Evolutionary conservation across 2,329 filamentous ascomycete species (phyloP).

Genomic region (Fusarium sp.): DNA sequence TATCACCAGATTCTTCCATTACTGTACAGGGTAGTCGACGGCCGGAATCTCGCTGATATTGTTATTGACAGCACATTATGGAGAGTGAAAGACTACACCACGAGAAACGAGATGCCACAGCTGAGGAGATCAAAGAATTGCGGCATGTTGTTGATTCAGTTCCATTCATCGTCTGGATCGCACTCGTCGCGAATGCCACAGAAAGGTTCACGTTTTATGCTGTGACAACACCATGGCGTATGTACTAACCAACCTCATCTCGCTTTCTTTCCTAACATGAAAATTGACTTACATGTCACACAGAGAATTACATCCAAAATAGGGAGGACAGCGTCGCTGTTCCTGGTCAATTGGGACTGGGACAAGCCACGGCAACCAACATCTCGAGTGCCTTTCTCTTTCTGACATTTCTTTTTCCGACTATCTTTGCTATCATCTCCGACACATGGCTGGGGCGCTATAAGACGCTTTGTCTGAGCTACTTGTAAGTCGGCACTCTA

Average conservation of each 20-base stretch:
- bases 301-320: slow-evolving; percentile 5
- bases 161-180: not conserved
- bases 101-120: not conserved
- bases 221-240: slow-evolving; percentile 9
- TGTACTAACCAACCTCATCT: not conserved
- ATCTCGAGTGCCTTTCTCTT: slow-evolving; percentile 9
- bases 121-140: slow-evolving; percentile 3
- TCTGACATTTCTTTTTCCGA: not conserved
- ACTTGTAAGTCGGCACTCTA: not conserved
- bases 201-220: slow-evolving; percentile 11
- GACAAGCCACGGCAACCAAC: not conserved
- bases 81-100: not conserved
- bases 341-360: not conserved
- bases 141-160: slow-evolving; percentile 4
- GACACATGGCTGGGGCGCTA: slow-evolving; percentile 6
- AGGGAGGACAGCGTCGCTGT: not conserved
- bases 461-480: slow-evolving; percentile 1
- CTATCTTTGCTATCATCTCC: not conserved
- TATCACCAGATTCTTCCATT: no score
- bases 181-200: not conserved
- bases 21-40: no score
- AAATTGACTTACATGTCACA: not conserved
- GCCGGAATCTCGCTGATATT: no score
- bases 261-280: no score
- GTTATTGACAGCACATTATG: not conserved